These are phyloP conservation scores for Multifurca ochricompacta DNA, from an alignment of 768 basidiomycete species.

Conservation along the genomic window DNA sequence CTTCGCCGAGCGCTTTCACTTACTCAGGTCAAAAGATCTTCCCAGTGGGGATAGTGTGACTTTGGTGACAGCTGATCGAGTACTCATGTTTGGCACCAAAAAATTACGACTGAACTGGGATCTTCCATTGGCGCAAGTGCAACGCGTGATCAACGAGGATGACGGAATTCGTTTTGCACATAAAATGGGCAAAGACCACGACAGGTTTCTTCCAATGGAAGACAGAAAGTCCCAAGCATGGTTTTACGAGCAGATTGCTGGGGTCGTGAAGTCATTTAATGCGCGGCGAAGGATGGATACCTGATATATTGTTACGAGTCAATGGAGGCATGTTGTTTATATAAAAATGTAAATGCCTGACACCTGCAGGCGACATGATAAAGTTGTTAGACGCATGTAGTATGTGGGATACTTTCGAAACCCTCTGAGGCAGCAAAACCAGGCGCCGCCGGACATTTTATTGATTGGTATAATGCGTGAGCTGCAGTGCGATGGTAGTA, in stretches of 20 bases:
- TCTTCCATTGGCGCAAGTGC: constrained; percentile 75
- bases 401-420: constrained; percentile 1
- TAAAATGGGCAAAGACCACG: constrained; percentile 65
- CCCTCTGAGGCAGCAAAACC: not conserved
- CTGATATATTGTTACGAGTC: constrained; percentile 16
- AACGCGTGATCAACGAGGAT: constrained; percentile 84
- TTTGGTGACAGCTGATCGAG: constrained; percentile 67
- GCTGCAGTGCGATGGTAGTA: not conserved
- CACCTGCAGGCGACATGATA: constrained; percentile 7
- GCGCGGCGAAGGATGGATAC: constrained; percentile 63
- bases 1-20: not conserved
- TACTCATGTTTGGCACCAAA: constrained; percentile 80
- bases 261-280: constrained; percentile 73
- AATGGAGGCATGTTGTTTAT: not conserved
- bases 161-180: constrained; percentile 84
- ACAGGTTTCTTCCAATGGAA: constrained; percentile 69
- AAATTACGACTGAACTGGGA: constrained; percentile 89
- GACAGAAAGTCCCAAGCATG: constrained; percentile 69
- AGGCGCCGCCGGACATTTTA: constrained; percentile 1
- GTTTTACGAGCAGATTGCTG: constrained; percentile 73
- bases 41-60: constrained; percentile 75
- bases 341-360: constrained; percentile 9
- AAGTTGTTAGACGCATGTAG: constrained; percentile 12
- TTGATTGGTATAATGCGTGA: constrained; percentile 2
- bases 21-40: constrained; percentile 40